Evolutionary conservation across 345 rosid species (phyloP).

Genomic region (Ceriops decandra): DNA sequence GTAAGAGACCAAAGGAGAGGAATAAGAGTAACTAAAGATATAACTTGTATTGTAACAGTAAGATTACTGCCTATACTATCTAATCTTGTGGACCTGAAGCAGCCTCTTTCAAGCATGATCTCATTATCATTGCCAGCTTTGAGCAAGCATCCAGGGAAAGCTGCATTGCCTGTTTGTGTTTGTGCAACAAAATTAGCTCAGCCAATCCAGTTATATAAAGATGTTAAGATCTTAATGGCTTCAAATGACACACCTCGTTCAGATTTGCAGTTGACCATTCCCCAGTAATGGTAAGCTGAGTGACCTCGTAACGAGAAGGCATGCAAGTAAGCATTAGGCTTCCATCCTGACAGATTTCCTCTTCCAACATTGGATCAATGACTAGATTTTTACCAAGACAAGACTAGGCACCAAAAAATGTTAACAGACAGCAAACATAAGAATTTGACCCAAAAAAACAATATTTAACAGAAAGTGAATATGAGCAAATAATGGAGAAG

Average conservation of each 20-base stretch:
- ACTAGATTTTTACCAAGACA: conserved; percentile 69
- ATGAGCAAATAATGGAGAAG: conserved; percentile 7
- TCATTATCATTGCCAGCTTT: conserved; percentile 77
- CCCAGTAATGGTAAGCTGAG: conserved; percentile 78
- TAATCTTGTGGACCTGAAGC: conserved; percentile 51
- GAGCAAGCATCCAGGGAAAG: conserved; percentile 83
- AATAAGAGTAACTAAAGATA: not conserved
- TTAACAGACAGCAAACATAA: not conserved
- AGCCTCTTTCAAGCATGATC: conserved; percentile 71
- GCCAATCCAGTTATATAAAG: not conserved
- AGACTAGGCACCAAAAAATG: conserved; percentile 42
- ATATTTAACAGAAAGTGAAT: not conserved
- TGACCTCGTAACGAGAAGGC: conserved; percentile 88
- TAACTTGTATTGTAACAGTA: not conserved
- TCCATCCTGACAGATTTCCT: conserved; percentile 89
- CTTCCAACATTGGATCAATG: conserved; percentile 77
- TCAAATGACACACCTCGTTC: conserved; percentile 52
- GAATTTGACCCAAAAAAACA: not conserved
- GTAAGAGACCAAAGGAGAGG: not conserved
- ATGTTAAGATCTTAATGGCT: not conserved
- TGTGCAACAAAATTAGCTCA: conserved; percentile 8
- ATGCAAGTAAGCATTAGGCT: conserved; percentile 72
- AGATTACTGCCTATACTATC: not conserved
- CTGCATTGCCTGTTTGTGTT: conserved; percentile 73
- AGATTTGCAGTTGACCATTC: conserved; percentile 80